These are phyloP conservation scores for Orbilia blumenaviensis DNA, from an alignment of 2,329 filamentous ascomycete species.

Conservation along the genomic window DNA sequence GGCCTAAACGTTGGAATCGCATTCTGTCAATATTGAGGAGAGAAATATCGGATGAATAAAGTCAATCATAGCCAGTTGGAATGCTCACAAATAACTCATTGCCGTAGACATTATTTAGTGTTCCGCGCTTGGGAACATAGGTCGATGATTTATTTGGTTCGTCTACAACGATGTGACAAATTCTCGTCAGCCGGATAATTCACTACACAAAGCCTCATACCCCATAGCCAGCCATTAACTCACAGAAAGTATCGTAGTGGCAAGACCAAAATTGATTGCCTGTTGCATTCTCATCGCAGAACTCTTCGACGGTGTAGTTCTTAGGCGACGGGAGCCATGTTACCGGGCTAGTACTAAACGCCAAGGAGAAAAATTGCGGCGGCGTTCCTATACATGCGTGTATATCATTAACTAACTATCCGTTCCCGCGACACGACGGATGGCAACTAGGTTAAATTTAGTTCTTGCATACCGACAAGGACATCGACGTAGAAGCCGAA, in stretches of 20 bases:
- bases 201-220: neutral
- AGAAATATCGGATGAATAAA: neutral
- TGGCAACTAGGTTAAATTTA: neutral
- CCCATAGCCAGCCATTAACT: neutral
- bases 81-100: slow-evolving; percentile 30
- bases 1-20: no score
- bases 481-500: slow-evolving; percentile 48
- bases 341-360: slow-evolving; percentile 37
- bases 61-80: neutral
- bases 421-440: neutral
- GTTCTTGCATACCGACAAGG: slow-evolving; percentile 45
- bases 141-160: slow-evolving; percentile 28
- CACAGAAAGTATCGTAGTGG: slow-evolving; percentile 46
- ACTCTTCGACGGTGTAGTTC: slow-evolving; percentile 8
- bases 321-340: slow-evolving; percentile 41
- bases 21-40: no score
- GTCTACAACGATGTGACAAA: neutral
- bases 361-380: slow-evolving; percentile 50
- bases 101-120: slow-evolving; percentile 26
- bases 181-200: neutral
- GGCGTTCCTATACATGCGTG: slow-evolving; percentile 23
- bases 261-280: slow-evolving; percentile 38
- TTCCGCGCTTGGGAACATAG: neutral
- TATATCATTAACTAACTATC: neutral
- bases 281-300: slow-evolving; percentile 33